Base-by-base conservation (phyloP, 306 rosid genomes). In the Aeschynomene evenia region DNA sequence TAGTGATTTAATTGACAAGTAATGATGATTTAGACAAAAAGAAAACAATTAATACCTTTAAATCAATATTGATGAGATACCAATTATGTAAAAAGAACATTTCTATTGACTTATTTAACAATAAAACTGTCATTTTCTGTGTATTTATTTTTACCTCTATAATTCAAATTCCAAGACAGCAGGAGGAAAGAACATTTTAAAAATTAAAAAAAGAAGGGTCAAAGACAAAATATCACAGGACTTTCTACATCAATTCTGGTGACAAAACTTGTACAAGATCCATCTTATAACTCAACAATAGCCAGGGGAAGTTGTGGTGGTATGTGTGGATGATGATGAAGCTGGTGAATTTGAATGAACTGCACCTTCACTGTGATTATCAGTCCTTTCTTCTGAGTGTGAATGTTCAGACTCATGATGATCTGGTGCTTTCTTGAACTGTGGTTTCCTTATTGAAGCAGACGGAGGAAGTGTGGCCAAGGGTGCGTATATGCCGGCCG, bases 291-390 rank as follows among this genome's bases (percentile, higher is more conserved):
- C 36, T 84, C 57, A 43, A 12, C 49, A 83, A 73, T 51, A 74
- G 63, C 72, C 75, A 64, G 68, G 82, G 55, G 88, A 85, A 43
- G 77, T 56, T 21, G 77, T 76, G 28, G 88, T 73, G 19, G 84
- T 79, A 51, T 85, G 96, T 23, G 90, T 82, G 70, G 91, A 88
- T 24, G 91, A 90, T 57, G 98, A 90, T 15, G 97, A 86, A 3
- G 87, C 78, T 0, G 94, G 84, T 16, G 97, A 90, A 76, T 79
- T 88, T 54, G 82, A 85, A 45, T 87, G 87, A 60, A 51, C 83
- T 8, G 72, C 78, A 2, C 81, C 83, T 61, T 75, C 92, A 48
- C 87, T 73, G 33, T 77, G 80, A 81, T 84, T 77, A n/a, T n/a
- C n/a, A 29, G 52, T 53, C 73, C 85, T 78, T 74, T 84, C 94